Percentiles rank a stretch among this genome's conserved stretches.
Evolutionary conservation across 495 filamentous ascomycete genomes (phyloP).

Genomic region (Hypomontagnella monticulosa): DNA sequence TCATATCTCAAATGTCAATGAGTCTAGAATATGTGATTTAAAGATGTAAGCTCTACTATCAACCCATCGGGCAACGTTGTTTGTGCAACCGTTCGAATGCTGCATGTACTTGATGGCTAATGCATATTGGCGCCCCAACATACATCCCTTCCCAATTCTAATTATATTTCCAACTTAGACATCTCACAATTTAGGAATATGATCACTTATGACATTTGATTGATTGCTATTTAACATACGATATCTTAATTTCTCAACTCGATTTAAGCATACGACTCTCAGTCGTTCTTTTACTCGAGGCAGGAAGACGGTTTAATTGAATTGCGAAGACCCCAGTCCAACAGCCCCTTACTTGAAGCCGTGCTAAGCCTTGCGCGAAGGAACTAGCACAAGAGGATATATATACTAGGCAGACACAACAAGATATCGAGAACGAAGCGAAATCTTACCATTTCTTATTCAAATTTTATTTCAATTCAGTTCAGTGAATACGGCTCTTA

Average conservation of each 20-base stretch:
- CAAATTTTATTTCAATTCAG: no score
- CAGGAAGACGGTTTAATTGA: constrained; percentile 12
- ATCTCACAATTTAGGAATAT: no score
- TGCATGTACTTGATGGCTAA: no score
- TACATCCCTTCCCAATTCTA: no score
- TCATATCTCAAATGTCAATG: background rate
- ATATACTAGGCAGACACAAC: background rate
- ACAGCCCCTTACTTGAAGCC: background rate
- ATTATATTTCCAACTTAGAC: no score
- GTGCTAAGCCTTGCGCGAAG: background rate
- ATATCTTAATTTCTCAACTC: background rate
- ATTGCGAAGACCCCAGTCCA: constrained; percentile 2
- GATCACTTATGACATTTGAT: no score
- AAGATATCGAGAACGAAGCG: no score
- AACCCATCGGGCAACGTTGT: no score
- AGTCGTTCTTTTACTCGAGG: background rate
- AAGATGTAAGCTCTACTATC: background rate
- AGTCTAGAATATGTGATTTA: background rate
- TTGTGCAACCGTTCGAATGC: no score
- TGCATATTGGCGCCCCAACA: no score
- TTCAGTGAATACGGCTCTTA: background rate
- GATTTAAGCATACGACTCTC: background rate
- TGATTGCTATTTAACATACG: no score
- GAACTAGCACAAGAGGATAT: background rate
- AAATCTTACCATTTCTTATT: no score